Base-by-base conservation (phyloP, 306 rosid species). In the Inga laurina region DNA sequence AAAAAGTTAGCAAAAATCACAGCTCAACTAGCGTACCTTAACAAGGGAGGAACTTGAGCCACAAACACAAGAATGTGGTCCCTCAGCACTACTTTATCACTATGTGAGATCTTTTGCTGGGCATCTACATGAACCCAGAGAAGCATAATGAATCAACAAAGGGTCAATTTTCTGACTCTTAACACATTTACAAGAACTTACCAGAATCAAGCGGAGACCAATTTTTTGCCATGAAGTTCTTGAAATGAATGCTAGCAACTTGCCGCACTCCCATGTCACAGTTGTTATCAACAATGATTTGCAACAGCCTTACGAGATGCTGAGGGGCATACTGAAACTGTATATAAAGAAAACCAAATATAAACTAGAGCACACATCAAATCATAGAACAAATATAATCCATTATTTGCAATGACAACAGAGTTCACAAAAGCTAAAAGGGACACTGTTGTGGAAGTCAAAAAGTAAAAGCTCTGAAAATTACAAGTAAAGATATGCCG, bases 191-290 rank as follows among this genome's bases (percentile, higher is more conserved):
- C 70, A 65, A 27, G 43, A 30, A 32, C 70, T 14, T 65, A 65
- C 70, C 70, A 65, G 70, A 65, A 65, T 65, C 70, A 65, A 27
- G 70, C 10, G 70, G 70, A 32, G 70, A 65, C 70, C 70, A 65
- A 65, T 65, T 3, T 32, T 65, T 65, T 32, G 70, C 70, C 14
- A 65, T 32, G 21, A 65, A 65, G 70, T 65, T 65, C 41, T 65
- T 65, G 41, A 65, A 65, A 65, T 65, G 70, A 65, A 65, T 65
- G 21, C 70, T 32, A 65, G 43, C 70, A 65, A 65, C 70, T 65
- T 65, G 70, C 41, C 70, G 70, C 70, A 65, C 70, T 30, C 70
- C 70, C 70, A 65, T 65, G 41, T 65, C 70, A 65, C 21, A 30
- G 70, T 14, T 32, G 41, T 65, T 65, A 34, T 65, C 70, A 4